phyloP scores from a whole-genome alignment of 257 asterid species.

The Solanum gracilifrons region DNA sequence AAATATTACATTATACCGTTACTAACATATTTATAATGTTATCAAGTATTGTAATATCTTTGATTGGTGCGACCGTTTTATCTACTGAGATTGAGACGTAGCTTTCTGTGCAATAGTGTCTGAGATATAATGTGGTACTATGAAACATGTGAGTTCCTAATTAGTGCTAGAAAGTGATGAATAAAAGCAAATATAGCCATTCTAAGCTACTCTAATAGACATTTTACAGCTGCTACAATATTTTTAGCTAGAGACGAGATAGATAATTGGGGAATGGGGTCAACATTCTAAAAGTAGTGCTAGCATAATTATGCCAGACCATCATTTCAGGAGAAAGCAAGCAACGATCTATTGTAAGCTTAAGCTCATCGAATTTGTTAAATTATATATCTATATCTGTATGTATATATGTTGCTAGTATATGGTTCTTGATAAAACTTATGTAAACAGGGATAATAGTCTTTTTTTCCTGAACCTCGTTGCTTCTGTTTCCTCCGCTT shows the following conservation, averaged over 20 bases:
- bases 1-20: not conserved
- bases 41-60: not conserved
- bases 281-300: not conserved
- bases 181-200: not conserved
- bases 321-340: not conserved
- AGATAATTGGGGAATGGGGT: not conserved
- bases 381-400: not conserved
- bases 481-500: not conserved
- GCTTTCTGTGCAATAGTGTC: not conserved
- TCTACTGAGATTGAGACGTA: not conserved
- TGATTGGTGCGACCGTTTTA: not conserved
- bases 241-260: not conserved
- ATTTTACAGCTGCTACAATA: not conserved
- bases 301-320: not conserved
- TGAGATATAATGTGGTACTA: not conserved
- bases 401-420: not conserved
- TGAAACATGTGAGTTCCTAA: not conserved
- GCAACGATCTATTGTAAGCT: not conserved
- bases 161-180: not conserved
- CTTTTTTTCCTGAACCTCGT: not conserved
- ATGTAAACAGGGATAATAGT: not conserved
- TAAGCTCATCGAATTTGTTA: not conserved
- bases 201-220: not conserved
- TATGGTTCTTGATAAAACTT: not conserved
- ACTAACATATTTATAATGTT: not conserved